Percentiles rank a stretch among this genome's conserved stretches.
Evolutionary conservation across 179 eudicot species (phyloP).

Genomic region (Monotropa hypopitys): DNA sequence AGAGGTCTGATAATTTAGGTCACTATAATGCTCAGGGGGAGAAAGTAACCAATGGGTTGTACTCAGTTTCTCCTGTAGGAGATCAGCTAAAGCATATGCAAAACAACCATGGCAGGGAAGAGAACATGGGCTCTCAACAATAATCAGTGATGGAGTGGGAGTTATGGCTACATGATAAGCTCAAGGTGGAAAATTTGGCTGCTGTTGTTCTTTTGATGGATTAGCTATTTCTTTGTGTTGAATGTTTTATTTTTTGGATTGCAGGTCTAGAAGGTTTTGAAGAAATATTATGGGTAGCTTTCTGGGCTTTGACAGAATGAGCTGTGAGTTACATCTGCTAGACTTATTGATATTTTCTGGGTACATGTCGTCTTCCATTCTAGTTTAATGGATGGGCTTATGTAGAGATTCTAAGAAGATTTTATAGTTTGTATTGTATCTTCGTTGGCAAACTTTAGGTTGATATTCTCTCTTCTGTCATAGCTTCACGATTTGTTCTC

Average conservation of each 20-base stretch:
- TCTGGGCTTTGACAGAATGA: background rate
- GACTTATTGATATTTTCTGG: slow-evolving; percentile 5
- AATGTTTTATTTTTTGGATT: background rate
- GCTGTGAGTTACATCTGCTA: background rate
- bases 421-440: slow-evolving; percentile 2
- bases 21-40: background rate
- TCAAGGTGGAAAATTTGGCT: slow-evolving; percentile 4
- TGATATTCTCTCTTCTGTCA: slow-evolving; percentile 3
- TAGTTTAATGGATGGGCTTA: background rate
- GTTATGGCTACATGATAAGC: background rate
- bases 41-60: slow-evolving; percentile 8
- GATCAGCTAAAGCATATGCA: slow-evolving; percentile 13
- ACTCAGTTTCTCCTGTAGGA: slow-evolving; percentile 9
- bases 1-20: slow-evolving; percentile 2
- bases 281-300: background rate
- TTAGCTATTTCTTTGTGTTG: background rate
- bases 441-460: background rate
- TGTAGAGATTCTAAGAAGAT: slow-evolving; percentile 2
- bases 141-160: background rate
- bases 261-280: slow-evolving; percentile 2
- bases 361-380: slow-evolving; percentile 4
- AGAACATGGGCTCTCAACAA: background rate
- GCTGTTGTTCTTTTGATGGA: background rate
- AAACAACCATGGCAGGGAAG: slow-evolving; percentile 12
- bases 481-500: background rate